Base-by-base conservation (phyloP, 2,329 filamentous ascomycete genomes). In the Sporothrix brunneoviolacea region DNA sequence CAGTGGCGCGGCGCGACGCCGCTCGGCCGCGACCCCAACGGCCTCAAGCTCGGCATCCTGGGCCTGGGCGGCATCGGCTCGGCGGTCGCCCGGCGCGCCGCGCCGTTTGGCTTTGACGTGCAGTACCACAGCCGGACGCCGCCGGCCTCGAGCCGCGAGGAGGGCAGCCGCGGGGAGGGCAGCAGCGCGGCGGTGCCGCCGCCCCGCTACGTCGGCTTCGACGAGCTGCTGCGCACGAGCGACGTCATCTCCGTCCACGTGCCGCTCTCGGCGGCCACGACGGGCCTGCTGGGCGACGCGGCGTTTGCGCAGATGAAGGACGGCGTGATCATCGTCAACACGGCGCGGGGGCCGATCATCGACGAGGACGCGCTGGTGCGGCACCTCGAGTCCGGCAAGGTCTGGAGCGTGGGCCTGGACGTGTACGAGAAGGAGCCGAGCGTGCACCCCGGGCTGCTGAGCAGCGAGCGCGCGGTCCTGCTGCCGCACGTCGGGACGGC, bases 401-500 rank as follows among this genome's bases (percentile, higher is more conserved):
- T 82, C 8, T 74, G 70, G 52, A 72, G 74, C 3, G 74, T 69
- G 0, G 79, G 77, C 0, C 59, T 82, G 28, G 78, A 82, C 54
- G 77, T 82, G 9, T 82, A 74, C 49, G 77, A 82, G 59, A 57
- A 65, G 44, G 78, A 82, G 62, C 83, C 83, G 0, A 68, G 73
- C 54, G 68, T 87, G 5, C 79, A 86, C 56, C 76, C 78, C 2
- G 76, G 76, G 1, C 65, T 87, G 15, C 50, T 84, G 2, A 66
- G 66, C 46, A 84, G 83, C 57, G 74, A 74, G 4, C 72, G 78
- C 55, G 80, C 82, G 1, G 68, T 84, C 50, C 66, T 86, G 16
- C 65, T 86, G 38, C 83, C 83, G 32, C 83, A 87, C 59, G 76
- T 87, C 68, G 83, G 83, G 0, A 87, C 82, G 0, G 80, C 74